Conservation (phyloP, 441 rosid species). For the Daphne laureola region DNA sequence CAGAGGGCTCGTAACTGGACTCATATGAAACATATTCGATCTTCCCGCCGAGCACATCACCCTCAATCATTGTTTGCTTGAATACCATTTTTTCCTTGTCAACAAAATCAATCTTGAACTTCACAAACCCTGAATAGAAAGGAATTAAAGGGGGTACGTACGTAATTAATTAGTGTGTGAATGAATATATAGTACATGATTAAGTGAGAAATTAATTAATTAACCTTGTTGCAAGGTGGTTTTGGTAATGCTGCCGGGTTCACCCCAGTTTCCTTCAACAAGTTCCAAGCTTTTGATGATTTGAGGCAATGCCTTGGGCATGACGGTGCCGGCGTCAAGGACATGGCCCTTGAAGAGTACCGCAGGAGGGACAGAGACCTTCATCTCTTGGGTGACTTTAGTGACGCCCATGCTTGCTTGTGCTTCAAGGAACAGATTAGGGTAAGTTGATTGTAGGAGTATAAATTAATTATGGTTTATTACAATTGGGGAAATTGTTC, state of each 20-base stretch:
- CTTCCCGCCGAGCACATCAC: neutral
- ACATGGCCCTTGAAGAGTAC: constrained; percentile 13
- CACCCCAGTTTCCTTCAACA: constrained; percentile 5
- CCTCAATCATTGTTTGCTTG: neutral
- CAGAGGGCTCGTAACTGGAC: neutral
- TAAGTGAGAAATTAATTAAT: neutral
- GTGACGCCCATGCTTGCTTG: constrained; percentile 1
- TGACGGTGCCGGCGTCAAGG: constrained; percentile 10
- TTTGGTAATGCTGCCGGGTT: constrained; percentile 9
- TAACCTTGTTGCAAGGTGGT: neutral
- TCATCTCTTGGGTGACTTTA: neutral
- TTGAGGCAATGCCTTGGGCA: constrained; percentile 3
- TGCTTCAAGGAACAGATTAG: no score
- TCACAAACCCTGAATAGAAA: neutral
- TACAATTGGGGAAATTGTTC: no score
- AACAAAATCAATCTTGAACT: neutral
- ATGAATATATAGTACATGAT: no score
- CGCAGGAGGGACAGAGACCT: neutral
- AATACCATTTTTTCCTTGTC: neutral
- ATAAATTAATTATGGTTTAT: no score
- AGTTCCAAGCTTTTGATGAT: constrained; percentile 2
- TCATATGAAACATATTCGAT: neutral
- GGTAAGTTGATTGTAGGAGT: no score
- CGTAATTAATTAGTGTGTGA: no score
- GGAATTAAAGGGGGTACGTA: no score